Evolutionary conservation across 148 eudicot genomes (phyloP).

Genomic region (Rheum nobile): DNA sequence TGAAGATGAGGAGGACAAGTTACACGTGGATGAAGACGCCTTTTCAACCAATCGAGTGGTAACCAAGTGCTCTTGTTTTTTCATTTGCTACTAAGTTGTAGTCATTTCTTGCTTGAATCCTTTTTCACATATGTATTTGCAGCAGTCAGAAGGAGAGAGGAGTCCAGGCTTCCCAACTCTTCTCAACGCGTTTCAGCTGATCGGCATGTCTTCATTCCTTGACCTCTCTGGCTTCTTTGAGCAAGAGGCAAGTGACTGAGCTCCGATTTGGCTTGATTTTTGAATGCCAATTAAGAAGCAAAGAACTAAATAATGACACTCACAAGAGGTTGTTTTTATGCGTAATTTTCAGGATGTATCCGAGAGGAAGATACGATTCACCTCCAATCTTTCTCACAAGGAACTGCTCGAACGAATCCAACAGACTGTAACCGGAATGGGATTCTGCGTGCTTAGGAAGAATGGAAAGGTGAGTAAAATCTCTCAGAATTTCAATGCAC

Average conservation of each 20-base stretch:
- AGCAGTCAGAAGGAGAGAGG: conserved; percentile 44
- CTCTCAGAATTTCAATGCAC: not conserved
- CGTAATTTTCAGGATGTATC: conserved; percentile 43
- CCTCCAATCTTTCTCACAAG: conserved; percentile 60
- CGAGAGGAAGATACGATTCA: conserved; percentile 78
- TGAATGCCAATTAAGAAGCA: not conserved
- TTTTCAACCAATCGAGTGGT: conserved; percentile 40
- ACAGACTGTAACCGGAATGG: conserved; percentile 63
- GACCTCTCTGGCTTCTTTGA: conserved; percentile 95
- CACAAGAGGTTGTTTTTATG: not conserved
- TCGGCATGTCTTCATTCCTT: conserved; percentile 85
- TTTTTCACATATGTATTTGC: not conserved
- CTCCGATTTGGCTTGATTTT: not conserved
- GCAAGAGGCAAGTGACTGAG: conserved; percentile 38
- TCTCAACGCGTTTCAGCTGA: conserved; percentile 83
- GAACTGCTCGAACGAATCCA: conserved; percentile 76
- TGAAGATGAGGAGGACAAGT: conserved; percentile 30
- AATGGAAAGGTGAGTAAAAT: conserved; percentile 57
- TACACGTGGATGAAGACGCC: conserved; percentile 44
- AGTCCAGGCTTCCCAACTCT: conserved; percentile 41
- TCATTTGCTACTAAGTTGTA: no score
- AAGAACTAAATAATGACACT: not conserved
- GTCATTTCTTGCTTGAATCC: no score
- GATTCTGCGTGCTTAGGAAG: conserved; percentile 65
- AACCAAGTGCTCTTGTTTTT: not conserved